Base-by-base conservation (phyloP, 768 basidiomycete genomes). In the Inosperma sp. region DNA sequence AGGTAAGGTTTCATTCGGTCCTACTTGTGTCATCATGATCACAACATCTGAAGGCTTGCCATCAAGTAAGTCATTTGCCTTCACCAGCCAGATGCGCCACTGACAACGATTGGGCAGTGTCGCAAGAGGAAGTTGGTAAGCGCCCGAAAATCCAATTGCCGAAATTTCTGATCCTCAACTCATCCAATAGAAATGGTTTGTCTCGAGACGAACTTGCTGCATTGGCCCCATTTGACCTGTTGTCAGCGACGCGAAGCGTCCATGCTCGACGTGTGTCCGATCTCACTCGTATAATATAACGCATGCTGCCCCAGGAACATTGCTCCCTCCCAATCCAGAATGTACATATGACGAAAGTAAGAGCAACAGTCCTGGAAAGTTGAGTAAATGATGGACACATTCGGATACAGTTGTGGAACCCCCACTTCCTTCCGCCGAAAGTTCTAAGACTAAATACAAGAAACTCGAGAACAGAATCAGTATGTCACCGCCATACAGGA, bases 401-500 rank as follows among this genome's bases (percentile, higher is more conserved):
- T n/a, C n/a, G n/a, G n/a, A n/a, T n/a, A n/a, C 51, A 81, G 78
- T 74, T 33, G 65, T 69, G 33, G 75, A 78, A 52, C 63, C 63
- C 25, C 68, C 53, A 50, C 49, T 63, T 1, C 62, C 68, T 19
- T 53, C 65, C 4, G 53, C 67, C 3, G 84, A 84, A 47, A 72
- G 73, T 13, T 79, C 84, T 3, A 82, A 78, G 62, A 84, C 72
- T 54, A 73, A 74, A 49, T 80, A 81, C 57, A 83, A 86, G 60
- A 74, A 72, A 54, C 61, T 88, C 37, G 85, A 88, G 64, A 79
- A 68, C 57, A 75, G 86, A 55, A 86, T 88, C 48, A 74, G 86
- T 86, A 46, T 51, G 84, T 70, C 14, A 30, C 21, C 26, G 31
- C 16, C 31, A 10, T 43, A 45, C 35, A 40, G n/a, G 16, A 6